Evolutionary conservation across 139 green algal genomes (phyloP), one percentile per base, ranked within the genome.

Genomic region (Chlamydomonas asymmetrica): DNA sequence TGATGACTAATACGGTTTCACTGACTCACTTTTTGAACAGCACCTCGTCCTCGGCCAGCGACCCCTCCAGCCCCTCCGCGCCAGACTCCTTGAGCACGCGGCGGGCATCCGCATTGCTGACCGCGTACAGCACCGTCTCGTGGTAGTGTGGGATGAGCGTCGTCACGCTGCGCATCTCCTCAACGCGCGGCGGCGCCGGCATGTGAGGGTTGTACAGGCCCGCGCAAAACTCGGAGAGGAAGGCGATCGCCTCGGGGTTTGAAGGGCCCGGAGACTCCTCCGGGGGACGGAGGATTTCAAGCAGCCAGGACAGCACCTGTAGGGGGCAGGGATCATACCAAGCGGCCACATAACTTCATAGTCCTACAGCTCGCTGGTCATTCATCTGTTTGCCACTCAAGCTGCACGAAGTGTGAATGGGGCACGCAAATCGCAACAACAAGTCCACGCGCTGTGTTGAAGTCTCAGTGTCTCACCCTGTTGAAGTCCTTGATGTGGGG

Each of bases 81-180:
- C 23, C 48, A 23, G 48, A 2, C 4, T 7, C 13, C 43, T 54
- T 5, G 34, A 81, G 50, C 35, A 71, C 75, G 6, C 34, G 22
- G 37, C 59, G 38, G 31, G 76, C 76, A 49, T 82, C 76, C 9
- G 37, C 52, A 23, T 72, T 56, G 49, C 13, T 76, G 13, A 83
- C 43, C 23, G 72, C 79, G 57, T 80, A 76, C 37, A 76, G 37
- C 3, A 80, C 72, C n/a, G 71, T 77, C 60, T 84, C 73, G 66
- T 78, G 61, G 63, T 86, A 93, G 74, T 92, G 88, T 0, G 88
- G 90, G 3, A 87, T 92, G 40, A 95, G 82, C 13, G 84, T 88
- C 70, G 82, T 91, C 40, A 83, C 89, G 27, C 76, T 86, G 40
- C 87, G 82, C 86, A 94, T 92, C 10, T 82, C 68, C 34, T 87